These are phyloP conservation scores for Microdochium trichocladiopsis DNA, from an alignment of 2,329 filamentous ascomycete species.

Conservation along the genomic window DNA sequence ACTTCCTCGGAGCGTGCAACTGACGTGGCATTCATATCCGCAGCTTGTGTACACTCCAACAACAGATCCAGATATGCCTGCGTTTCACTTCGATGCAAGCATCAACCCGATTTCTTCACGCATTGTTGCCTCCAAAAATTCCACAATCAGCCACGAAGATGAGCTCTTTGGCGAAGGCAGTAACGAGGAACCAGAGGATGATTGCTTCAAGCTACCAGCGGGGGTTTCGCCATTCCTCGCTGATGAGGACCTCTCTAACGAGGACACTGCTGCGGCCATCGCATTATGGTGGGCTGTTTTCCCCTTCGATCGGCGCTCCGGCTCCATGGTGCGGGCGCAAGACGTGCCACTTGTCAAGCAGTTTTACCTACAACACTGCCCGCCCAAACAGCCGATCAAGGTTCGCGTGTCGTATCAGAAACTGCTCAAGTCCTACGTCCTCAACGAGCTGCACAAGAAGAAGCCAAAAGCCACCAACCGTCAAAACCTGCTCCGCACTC, in stretches of 20 bases:
- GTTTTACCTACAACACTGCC: conserved; percentile 96
- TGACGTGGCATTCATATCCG: conserved; percentile 90
- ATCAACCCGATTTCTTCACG: conserved; percentile 97
- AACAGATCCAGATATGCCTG: conserved; percentile 82
- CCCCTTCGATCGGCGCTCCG: conserved; percentile 89
- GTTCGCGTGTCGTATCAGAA: conserved; percentile 98
- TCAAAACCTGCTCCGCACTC: conserved; percentile 79
- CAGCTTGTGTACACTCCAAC: conserved; percentile 86
- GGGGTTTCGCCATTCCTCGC: conserved; percentile 81
- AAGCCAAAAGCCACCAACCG: conserved; percentile 93
- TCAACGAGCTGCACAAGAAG: conserved; percentile 96
- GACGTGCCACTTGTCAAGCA: conserved; percentile 97
- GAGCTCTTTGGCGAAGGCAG: conserved; percentile 81
- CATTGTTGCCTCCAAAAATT: conserved; percentile 87
- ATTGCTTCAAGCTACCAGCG: conserved; percentile 75
- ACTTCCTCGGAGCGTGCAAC: conserved; percentile 83
- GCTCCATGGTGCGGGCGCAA: conserved; percentile 92
- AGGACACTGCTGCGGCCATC: conserved; percentile 86
- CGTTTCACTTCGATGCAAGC: conserved; percentile 95
- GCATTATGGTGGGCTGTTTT: conserved; percentile 97
- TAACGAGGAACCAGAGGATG: conserved; percentile 67
- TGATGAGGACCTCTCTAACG: conserved; percentile 82
- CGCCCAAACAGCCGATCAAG: conserved; percentile 82
- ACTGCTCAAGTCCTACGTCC: conserved; percentile 87
- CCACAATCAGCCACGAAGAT: conserved; percentile 88